Percentiles rank a stretch among this genome's conserved stretches.
phyloP scores from a whole-genome alignment of 768 basidiomycete genomes.

The Candolleomyces eurysporus region DNA sequence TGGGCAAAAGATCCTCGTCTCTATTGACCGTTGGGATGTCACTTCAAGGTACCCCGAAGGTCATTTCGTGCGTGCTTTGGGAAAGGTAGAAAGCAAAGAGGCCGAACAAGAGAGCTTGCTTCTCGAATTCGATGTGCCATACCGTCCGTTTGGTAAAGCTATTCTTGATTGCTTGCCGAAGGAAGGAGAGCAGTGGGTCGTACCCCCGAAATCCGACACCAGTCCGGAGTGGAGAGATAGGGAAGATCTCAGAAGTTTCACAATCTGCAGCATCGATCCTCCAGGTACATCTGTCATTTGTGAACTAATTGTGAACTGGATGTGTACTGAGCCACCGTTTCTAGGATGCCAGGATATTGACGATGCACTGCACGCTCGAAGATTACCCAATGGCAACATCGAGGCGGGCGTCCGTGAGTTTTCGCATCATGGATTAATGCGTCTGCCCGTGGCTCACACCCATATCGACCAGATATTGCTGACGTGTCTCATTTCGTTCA shows the following conservation, averaged over 20 bases:
- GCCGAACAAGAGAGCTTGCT: slow-evolving; percentile 93
- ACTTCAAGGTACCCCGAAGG: slow-evolving; percentile 94
- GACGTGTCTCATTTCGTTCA: slow-evolving; percentile 97
- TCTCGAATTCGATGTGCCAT: slow-evolving; percentile 94
- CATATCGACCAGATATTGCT: slow-evolving; percentile 75
- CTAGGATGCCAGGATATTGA: slow-evolving; percentile 97
- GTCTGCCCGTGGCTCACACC: background rate
- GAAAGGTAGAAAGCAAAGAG: slow-evolving; percentile 90
- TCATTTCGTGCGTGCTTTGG: slow-evolving; percentile 91
- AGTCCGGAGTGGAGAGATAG: slow-evolving; percentile 70
- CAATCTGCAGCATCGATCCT: slow-evolving; percentile 97
- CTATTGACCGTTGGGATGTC: slow-evolving; percentile 89
- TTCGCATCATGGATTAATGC: background rate
- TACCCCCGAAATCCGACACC: slow-evolving; percentile 65
- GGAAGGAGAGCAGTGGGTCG: slow-evolving; percentile 91
- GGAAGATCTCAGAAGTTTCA: slow-evolving; percentile 80
- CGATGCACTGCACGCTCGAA: slow-evolving; percentile 90
- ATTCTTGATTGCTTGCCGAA: slow-evolving; percentile 87
- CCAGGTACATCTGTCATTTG: slow-evolving; percentile 52
- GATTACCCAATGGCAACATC: slow-evolving; percentile 87
- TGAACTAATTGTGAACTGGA: too few species aligned
- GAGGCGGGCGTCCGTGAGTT: slow-evolving; percentile 97
- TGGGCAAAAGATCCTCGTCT: slow-evolving; percentile 93
- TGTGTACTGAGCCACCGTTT: background rate
- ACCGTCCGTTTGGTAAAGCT: slow-evolving; percentile 94